Evolutionary conservation across 2,329 filamentous ascomycete species (phyloP), one percentile per base, ranked within the genome.

Genomic region (Mycocentrospora acerina): DNA sequence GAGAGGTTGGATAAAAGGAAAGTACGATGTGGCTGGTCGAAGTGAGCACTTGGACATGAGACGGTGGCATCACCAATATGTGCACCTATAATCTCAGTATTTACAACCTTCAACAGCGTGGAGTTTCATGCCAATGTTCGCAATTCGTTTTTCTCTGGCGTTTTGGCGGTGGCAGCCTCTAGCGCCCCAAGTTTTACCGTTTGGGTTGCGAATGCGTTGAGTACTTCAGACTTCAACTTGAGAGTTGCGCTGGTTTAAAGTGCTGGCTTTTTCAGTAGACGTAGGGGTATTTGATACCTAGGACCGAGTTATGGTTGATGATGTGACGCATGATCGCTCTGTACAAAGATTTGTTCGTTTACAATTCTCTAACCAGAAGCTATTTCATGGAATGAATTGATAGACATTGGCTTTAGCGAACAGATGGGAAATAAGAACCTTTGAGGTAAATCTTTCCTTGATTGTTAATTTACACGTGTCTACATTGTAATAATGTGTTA

Each of bases 121-220:
- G n/a, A n/a, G n/a, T n/a, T n/a, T n/a, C n/a, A n/a, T n/a, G n/a
- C n/a, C n/a, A n/a, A n/a, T n/a, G n/a, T n/a, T n/a, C n/a, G n/a
- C n/a, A n/a, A n/a, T n/a, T 12, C 13, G 32, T 9, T 10, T 25
- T 11, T 26, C 15, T 31, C 14, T 13, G 14, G 32, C 31, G n/a
- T 27, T 29, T n/a, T 36, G 29, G 4, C 29, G 12, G 46, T 17
- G 6, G 42, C 39, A 36, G 54, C 53, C 8, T 55, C 48, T 3
- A 51, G 29, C 25, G 51, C 48, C 34, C 36, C 40, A 15, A 47
- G 47, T 14, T 47, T 52, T 32, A 44, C 53, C 4, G 44, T 57
- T 27, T 43, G 40, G 7, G 40, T 48, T n/a, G 47, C 37, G 18
- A 56, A 40, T 3, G 51, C 45, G 35, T 53, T 44, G 9, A 50